Conservation (phyloP, 495 filamentous ascomycete species). For the Penicillium pulvis region DNA sequence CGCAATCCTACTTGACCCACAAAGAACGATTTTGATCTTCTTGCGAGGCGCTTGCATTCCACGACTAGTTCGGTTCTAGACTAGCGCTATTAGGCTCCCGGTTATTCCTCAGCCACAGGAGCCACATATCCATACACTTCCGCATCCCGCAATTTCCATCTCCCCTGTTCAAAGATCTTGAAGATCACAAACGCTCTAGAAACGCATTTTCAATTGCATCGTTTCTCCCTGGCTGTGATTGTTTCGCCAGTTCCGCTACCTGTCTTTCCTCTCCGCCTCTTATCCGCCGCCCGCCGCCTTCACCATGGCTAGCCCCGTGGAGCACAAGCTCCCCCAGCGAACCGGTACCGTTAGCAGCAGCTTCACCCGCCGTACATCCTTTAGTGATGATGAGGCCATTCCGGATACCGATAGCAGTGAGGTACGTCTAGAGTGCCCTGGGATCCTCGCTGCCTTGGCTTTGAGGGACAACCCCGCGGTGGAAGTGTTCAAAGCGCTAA, state of each 20-base stretch:
- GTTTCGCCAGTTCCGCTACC: neutral
- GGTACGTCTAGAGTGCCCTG: conserved; percentile 44
- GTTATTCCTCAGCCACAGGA: conserved; percentile 15
- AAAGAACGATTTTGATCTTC: neutral
- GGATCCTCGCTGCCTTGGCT: neutral
- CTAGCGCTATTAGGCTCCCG: conserved; percentile 22
- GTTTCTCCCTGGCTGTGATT: neutral
- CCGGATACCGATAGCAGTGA: conserved; percentile 78
- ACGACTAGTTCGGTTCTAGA: conserved; percentile 22
- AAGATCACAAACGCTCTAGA: neutral
- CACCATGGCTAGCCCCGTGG: conserved; percentile 43
- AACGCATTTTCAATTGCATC: neutral
- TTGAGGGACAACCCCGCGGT: neutral
- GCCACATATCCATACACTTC: conserved; percentile 5
- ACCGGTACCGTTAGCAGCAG: conserved; percentile 55
- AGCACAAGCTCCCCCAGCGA: conserved; percentile 54
- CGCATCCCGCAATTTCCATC: conserved; percentile 6
- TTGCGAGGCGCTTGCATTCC: neutral
- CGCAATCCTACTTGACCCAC: neutral
- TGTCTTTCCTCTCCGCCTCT: neutral
- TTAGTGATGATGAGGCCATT: conserved; percentile 65
- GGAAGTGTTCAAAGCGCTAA: conserved; percentile 9
- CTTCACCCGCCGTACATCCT: conserved; percentile 40
- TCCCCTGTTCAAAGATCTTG: conserved; percentile 1
- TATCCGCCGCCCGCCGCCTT: neutral